These are phyloP conservation scores for Cucumis melo DNA, from an alignment of 306 rosid species.

Conservation along the genomic window DNA sequence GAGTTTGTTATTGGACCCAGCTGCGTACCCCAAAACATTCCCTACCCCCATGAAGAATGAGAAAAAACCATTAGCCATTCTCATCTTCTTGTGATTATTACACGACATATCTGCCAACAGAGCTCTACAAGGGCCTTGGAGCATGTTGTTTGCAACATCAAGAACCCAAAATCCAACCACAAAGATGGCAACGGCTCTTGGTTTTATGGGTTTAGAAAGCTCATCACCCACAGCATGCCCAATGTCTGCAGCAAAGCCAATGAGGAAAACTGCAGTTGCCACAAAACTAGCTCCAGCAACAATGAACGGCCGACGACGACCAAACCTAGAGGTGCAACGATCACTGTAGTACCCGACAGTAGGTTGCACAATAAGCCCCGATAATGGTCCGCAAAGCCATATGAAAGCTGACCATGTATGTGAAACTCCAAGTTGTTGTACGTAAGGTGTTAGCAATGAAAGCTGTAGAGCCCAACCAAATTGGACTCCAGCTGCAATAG, in stretches of 20 bases:
- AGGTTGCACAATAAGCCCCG: slow-evolving; percentile 78
- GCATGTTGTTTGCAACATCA: slow-evolving; percentile 20
- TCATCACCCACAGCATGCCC: slow-evolving; percentile 22
- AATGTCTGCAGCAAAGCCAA: slow-evolving; percentile 75
- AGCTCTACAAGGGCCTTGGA: slow-evolving; percentile 20
- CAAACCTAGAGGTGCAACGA: slow-evolving; percentile 67
- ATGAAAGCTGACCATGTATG: slow-evolving; percentile 63
- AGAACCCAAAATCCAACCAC: slow-evolving; percentile 20
- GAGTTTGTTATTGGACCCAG: slow-evolving; percentile 45
- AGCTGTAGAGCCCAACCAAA: slow-evolving; percentile 92
- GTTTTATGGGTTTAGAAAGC: not conserved
- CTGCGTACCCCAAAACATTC: slow-evolving; percentile 60
- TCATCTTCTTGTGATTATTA: slow-evolving; percentile 26
- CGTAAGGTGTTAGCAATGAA: slow-evolving; percentile 64
- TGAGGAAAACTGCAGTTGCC: slow-evolving; percentile 52
- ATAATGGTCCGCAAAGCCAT: slow-evolving; percentile 91
- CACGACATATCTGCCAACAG: slow-evolving; percentile 8
- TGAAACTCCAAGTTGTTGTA: slow-evolving; percentile 59
- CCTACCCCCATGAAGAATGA: slow-evolving; percentile 85
- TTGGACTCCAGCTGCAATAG: slow-evolving; percentile 79
- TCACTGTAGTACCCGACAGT: slow-evolving; percentile 74
- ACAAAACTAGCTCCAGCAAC: slow-evolving; percentile 38
- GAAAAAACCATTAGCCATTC: slow-evolving; percentile 35
- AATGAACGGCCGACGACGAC: slow-evolving; percentile 86
- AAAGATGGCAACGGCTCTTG: slow-evolving; percentile 10